Percentiles rank a stretch among this genome's conserved stretches.
phyloP scores from a whole-genome alignment of 768 basidiomycete genomes.

The Hysterangium stoloniferum region DNA sequence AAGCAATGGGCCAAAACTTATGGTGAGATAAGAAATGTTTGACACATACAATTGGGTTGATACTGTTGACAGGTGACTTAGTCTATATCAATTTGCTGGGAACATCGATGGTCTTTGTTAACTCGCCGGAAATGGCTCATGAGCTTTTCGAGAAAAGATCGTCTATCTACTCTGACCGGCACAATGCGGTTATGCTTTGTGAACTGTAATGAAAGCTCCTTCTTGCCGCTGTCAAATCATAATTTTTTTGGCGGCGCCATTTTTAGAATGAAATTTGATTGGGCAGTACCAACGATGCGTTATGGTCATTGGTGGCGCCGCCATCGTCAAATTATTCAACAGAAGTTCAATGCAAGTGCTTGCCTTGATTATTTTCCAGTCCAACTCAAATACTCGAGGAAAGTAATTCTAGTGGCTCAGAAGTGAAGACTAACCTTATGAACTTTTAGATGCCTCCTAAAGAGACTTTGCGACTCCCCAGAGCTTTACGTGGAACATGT shows the following conservation, averaged over 20 bases:
- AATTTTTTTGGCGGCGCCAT: not conserved
- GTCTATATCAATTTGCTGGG: conserved; percentile 21
- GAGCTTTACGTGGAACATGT: not conserved
- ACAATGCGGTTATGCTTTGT: conserved; percentile 15
- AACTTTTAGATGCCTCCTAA: not conserved
- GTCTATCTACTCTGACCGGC: conserved; percentile 24
- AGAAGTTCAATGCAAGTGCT: too few relatives aligned
- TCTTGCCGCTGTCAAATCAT: not conserved
- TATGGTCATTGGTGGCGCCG: conserved; percentile 30
- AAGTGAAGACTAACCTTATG: too few relatives aligned
- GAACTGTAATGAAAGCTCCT: conserved; percentile 4
- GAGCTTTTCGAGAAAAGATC: conserved; percentile 26
- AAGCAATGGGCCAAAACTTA: conserved; percentile 8
- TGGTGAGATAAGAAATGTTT: not conserved
- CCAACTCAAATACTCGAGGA: conserved; percentile 38
- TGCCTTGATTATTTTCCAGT: too few relatives aligned
- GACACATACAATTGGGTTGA: too few relatives aligned
- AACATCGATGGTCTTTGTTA: conserved; percentile 19
- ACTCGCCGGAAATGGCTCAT: conserved; percentile 18
- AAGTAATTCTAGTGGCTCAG: too few relatives aligned
- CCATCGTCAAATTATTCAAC: too few relatives aligned
- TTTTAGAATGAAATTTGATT: conserved; percentile 36
- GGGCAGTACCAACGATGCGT: conserved; percentile 51
- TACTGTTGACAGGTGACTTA: conserved; percentile 17
- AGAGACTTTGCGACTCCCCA: not conserved